Evolutionary conservation across 805 yeast genomes (phyloP), one percentile per base, ranked within the genome.

Genomic region (Cyberlindnera maritima): DNA sequence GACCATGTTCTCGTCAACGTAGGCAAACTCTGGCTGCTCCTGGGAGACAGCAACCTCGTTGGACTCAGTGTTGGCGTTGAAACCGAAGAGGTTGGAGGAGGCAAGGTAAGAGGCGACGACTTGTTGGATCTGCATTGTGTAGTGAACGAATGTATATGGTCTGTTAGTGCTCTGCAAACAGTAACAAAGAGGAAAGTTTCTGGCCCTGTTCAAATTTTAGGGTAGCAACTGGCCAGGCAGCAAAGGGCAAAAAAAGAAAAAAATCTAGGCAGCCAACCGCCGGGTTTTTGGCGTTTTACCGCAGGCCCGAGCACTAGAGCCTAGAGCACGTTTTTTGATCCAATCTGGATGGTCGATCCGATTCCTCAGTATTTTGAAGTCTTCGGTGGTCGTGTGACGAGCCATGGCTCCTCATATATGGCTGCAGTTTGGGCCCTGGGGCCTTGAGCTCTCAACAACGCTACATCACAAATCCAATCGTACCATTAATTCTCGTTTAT

Each of bases 81-180:
- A 35, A 48, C 42, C 50, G 39, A 56, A 50, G 28, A 57, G 36
- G 43, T 55, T 44, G 39, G 63, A 38, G 26, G 63, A 53, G 35
- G 63, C 61, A 43, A 60, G 40, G 51, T 56, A 54, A 3, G 63
- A 56, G 36, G 64, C 62, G 45, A 60, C 47, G 49, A 60, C 61
- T 59, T 60, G 64, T 52, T 60, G 64, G 46, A 60, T 53, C 59
- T 60, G 64, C 64, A 60, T 60, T 46, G 28, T 46, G 21, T 20
- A 19, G 32, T 39, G 28, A 33, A 26, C 25, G 37, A 15, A 14
- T 36, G 46, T 23, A 28, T 28, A 14, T 8, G 17, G 12, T 17
- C 11, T 25, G 13, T 31, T 32, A 3, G 10, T n/a, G 13, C 19
- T 8, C 6, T 14, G 37, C 4, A n/a, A 23, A 36, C 18, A 42